Percentiles rank a stretch among this genome's conserved stretches.
phyloP scores from a whole-genome alignment of 352 stramenopile genomes.

The Elongisporangium undulatum region DNA sequence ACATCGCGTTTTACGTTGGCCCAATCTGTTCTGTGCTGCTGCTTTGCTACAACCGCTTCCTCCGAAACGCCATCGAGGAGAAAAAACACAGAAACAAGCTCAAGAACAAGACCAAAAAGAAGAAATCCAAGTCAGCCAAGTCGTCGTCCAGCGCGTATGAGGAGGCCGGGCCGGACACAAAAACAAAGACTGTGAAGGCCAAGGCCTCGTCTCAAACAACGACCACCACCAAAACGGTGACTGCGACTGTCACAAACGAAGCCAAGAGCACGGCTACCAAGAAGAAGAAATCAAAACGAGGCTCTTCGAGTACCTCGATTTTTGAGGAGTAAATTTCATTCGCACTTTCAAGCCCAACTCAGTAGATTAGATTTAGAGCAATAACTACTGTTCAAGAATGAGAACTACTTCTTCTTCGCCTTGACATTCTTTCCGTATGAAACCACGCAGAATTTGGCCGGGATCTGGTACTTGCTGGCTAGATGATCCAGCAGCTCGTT shows the following conservation, averaged over 20 bases:
- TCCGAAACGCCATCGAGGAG: conserved; percentile 58
- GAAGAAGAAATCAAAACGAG: conserved; percentile 29
- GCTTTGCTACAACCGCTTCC: conserved; percentile 40
- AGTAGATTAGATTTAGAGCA: conserved; percentile 17
- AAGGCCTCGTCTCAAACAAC: conserved; percentile 2
- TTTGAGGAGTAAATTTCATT: conserved; percentile 11
- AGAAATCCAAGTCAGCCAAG: conserved; percentile 30
- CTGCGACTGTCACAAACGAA: conserved; percentile 8
- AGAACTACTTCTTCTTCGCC: conserved; percentile 61
- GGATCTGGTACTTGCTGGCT: conserved; percentile 58
- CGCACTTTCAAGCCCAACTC: conserved; percentile 18
- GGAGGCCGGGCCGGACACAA: neutral
- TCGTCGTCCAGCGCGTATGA: neutral
- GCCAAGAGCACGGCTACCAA: conserved; percentile 5
- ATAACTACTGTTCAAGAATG: too few species aligned
- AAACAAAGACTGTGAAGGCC: conserved; percentile 6
- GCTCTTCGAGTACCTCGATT: conserved; percentile 17
- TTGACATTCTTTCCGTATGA: conserved; percentile 81
- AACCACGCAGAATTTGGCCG: conserved; percentile 58
- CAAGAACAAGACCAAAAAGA: conserved; percentile 41
- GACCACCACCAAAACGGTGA: conserved; percentile 3
- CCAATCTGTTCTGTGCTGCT: conserved; percentile 33
- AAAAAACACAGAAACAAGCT: conserved; percentile 41
- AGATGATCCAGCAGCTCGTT: conserved; percentile 74
- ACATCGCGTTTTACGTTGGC: conserved; percentile 54